phyloP scores from a whole-genome alignment of 768 basidiomycete species.

The Tremella fuciformis region DNA sequence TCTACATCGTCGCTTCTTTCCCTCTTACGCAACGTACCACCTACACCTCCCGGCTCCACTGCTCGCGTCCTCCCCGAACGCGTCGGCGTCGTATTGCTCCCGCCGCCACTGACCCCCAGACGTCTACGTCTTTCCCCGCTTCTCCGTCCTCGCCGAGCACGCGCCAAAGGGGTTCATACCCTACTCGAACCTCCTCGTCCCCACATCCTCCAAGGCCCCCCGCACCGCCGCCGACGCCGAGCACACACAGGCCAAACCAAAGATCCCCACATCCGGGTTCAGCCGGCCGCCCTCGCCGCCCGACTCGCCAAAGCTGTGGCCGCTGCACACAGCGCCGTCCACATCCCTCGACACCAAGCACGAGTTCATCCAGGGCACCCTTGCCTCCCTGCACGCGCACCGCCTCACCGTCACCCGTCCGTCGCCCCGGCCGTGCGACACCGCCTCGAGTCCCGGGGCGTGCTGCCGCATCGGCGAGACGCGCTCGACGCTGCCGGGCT shows the following conservation, averaged over 20 bases:
- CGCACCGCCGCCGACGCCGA: not conserved
- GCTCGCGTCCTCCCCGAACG: not conserved
- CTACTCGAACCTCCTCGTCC: slow-evolving; percentile 27
- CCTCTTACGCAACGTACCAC: not conserved
- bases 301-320: slow-evolving; percentile 9
- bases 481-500: not conserved
- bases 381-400: not conserved
- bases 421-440: not conserved
- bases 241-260: not conserved
- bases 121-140: slow-evolving; percentile 39
- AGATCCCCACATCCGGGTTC: not conserved
- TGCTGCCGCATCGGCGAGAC: not conserved
- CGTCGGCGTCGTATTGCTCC: not conserved
- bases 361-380: not conserved
- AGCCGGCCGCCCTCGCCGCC: not conserved
- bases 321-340: not conserved
- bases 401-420: not conserved
- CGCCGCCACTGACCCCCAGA: slow-evolving; percentile 16
- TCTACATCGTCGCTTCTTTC: not conserved
- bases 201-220: not conserved
- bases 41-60: not conserved
- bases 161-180: slow-evolving; percentile 49
- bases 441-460: no score
- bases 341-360: not conserved
- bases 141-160: slow-evolving; percentile 38